A percentile compares a stretch with the other conserved stretches of the same genome.
These are phyloP conservation scores for Scleromitrula shiraiana DNA, from an alignment of 2,329 filamentous ascomycete genomes.

Conservation along the genomic window DNA sequence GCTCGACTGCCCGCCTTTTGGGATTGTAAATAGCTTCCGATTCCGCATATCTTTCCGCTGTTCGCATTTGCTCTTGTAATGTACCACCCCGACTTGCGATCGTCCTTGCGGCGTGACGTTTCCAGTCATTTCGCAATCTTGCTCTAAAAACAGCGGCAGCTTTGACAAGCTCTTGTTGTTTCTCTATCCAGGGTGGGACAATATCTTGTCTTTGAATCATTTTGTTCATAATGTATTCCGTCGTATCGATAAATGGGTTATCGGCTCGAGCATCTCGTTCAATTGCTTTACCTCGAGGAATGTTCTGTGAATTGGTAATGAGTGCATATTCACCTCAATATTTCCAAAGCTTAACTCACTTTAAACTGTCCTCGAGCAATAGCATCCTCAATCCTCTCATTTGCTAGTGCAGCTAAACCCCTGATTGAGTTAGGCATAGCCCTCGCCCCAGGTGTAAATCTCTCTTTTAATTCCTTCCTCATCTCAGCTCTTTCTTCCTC, in stretches of 20 bases:
- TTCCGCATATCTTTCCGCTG: conserved; percentile 65
- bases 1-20: conserved; percentile 37
- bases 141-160: conserved; percentile 62
- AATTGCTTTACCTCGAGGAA: conserved; percentile 71
- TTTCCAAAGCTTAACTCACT: conserved; percentile 13
- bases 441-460: conserved; percentile 67
- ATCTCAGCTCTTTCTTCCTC: conserved; percentile 67
- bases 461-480: conserved; percentile 66
- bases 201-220: conserved; percentile 96
- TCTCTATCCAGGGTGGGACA: conserved; percentile 97
- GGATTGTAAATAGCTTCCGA: conserved; percentile 65
- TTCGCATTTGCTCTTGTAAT: conserved; percentile 61
- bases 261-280: conserved; percentile 74
- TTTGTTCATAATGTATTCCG: conserved; percentile 97
- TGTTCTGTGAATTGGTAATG: conserved; percentile 43
- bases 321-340: neutral
- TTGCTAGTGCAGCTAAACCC: conserved; percentile 75
- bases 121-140: conserved; percentile 76
- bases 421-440: conserved; percentile 68
- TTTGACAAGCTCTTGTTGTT: conserved; percentile 80
- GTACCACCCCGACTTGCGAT: conserved; percentile 73
- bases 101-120: conserved; percentile 67
- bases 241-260: conserved; percentile 89
- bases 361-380: conserved; percentile 86
- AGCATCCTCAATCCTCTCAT: conserved; percentile 87